Evolutionary conservation across 2,329 filamentous ascomycete genomes (phyloP), one percentile per base, ranked within the genome.

Genomic region (Chaetomiaceae sp.): DNA sequence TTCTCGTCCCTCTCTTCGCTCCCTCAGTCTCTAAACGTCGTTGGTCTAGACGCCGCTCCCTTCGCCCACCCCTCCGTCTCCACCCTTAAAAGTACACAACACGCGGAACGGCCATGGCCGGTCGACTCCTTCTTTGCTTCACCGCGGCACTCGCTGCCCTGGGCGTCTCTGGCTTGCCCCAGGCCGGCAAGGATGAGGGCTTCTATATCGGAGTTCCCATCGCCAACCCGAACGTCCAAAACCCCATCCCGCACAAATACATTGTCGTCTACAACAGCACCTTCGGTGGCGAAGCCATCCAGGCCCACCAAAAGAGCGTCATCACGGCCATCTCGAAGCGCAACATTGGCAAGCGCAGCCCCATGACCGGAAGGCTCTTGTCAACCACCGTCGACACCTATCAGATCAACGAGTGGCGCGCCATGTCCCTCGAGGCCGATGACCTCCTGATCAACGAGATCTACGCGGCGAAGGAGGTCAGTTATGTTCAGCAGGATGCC

Each of bases 211-310:
- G 70, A 33, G 61, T 77, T 13, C 72, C 75, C 57, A 66, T 83
- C 60, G 65, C 67, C 60, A 83, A 82, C 62, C 63, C 71, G 2
- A 65, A 72, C 27, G 73, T 72, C 48, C 58, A 58, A 9, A 68
- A 80, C 59, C 65, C 76, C 52, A 74, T 84, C 42, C 68, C 76
- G 31, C 75, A 79, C 68, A 70, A 73, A 43, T 86, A 82, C 66
- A 84, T 86, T 55, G 80, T 85, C 48, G 80, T 85, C 51, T 85
- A 83, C 71, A 80, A 83, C 65, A 71, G 70, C 56, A 75, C 73
- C 49, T 74, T 73, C 58, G 70, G 68, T 55, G 68, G 74, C 19
- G 72, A 71, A 14, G 68, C 68, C 33, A 74, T 84, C 59, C 65
- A 69, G 33, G 67, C 72, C 43, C 77, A 81, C 64, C 68, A 79